A percentile compares a stretch with the other conserved stretches of the same genome.
Conservation (phyloP, 805 yeast genomes). For the Pichia deserticola region DNA sequence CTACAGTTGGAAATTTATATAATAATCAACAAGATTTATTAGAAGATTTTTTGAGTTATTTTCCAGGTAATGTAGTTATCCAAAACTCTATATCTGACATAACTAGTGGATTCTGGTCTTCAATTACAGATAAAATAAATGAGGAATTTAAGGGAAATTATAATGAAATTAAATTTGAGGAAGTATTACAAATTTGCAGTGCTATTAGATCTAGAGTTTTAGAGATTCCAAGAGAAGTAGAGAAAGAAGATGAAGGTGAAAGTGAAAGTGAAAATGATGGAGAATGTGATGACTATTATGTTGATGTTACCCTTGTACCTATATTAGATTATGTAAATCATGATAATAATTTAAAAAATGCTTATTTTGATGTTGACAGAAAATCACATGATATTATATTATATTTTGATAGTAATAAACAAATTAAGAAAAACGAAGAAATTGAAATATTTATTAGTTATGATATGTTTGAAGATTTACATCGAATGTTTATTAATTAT, state of each 20-base stretch:
- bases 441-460: conserved; percentile 41
- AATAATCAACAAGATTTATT: conserved; percentile 23
- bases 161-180: conserved; percentile 6
- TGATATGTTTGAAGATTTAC: conserved; percentile 35
- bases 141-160: conserved; percentile 12
- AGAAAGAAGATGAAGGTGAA: conserved; percentile 15
- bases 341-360: conserved; percentile 35
- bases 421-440: conserved; percentile 20
- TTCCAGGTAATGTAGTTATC: conserved; percentile 15
- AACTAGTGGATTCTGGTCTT: conserved; percentile 12
- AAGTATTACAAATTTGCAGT: conserved; percentile 20
- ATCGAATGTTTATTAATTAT: conserved; percentile 33
- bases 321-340: conserved; percentile 65
- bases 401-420: conserved; percentile 16
- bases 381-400: conserved; percentile 36
- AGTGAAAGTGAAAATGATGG: too few species aligned
- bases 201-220: conserved; percentile 54
- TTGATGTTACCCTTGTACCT: conserved; percentile 56
- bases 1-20: conserved; percentile 26
- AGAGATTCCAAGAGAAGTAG: conserved; percentile 49
- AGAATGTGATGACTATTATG: conserved; percentile 30
- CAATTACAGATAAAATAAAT: conserved; percentile 13
- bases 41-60: conserved; percentile 13
- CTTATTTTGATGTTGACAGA: conserved; percentile 55
- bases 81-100: conserved; percentile 7